Evolutionary conservation across 225 moss, liverwort and hornwort genomes (phyloP), one percentile per base, ranked within the genome.

Genomic region (Neckera pumila): DNA sequence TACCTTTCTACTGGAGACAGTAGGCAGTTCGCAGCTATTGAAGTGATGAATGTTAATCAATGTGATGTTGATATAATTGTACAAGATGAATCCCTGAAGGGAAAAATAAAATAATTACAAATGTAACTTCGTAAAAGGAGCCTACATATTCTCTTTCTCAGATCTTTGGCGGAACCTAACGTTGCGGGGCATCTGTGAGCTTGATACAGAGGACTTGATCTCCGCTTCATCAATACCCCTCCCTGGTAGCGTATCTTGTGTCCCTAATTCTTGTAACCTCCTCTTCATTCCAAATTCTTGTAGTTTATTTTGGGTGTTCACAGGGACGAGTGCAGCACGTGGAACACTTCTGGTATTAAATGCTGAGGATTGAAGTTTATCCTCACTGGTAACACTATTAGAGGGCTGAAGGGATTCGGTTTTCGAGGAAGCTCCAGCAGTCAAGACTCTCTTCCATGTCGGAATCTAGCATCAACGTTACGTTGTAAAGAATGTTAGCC

Each of bases 81-180:
- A 92, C 90, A 93, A 59, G 43, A 78, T 84, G 65, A 67, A 85
- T 79, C 66, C 72, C 73, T 67, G 34, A 40, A 87, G 87, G 64
- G 61, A 16, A 66, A 27, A 74, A 72, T 58, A 14, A 84, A 77
- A 87, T 88, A 90, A 89, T 86, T 92, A 91, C 86, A 93, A 43
- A 31, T 20, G 40, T 21, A 56, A 83, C 49, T 74, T 45, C 47
- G n/a, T 60, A 84, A 28, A 61, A 51, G 31, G 45, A 65, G 53
- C 36, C 90, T 92, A 92, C 89, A 92, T 62, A 83, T 93, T 93
- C 87, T 93, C 92, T 83, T 93, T 93, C 84, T 92, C 93, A 74
- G 67, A 53, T 69, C 63, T 92, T 77, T 79, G 89, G 60, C 84
- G 88, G 61, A 91, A 77, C 82, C 92, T 91, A 76, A 89, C 79